Base-by-base conservation (phyloP, 1,139 yeast species). In the Lodderomyces margitis region DNA sequence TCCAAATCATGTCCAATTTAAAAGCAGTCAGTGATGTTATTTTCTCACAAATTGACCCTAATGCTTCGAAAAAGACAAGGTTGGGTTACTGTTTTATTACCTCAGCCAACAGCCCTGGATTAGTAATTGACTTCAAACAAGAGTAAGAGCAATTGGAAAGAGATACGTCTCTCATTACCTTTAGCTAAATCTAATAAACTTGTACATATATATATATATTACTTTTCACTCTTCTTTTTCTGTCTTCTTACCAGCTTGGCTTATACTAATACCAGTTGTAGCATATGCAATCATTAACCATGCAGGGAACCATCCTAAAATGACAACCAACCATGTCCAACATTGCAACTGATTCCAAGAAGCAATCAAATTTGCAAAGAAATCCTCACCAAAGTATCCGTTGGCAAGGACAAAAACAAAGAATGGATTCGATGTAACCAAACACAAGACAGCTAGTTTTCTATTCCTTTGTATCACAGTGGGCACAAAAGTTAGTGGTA, bases 281-380 rank as follows among this genome's bases (percentile, higher is more conserved):
- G 62, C 56, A 20, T 62, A 40, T 1, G 78, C 70, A 15, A 78
- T 66, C 19, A 76, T 62, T 2, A 80, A 43, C 98, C 98, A 91
- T 2, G 81, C 74, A 1, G 97, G 95, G 38, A 83, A 64, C 96
- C 96, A 89, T 0, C 89, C 84, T 33, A 84, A 67, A 38, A 81
- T 70, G 4, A 89, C 61, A 16, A 87, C 77, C 45, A 78, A 75
- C 95, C 96, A 88, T 0, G 96, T 87, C 94, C 96, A 88, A 47
- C 87, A 83, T 48, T 84, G 87, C 43, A 87, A 65, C 30, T 82
- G 80, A 27, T 68, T 58, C 86, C 92, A 87, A 1, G 89, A 80
- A 21, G 76, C 68, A 12, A 81, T 59, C 20, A 87, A 65, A 1
- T 81, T 80, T 23, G 62, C 58, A 51, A 77, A 62, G 38, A 84